Base-by-base conservation (phyloP, 1,284 basidiomycete genomes). In the Pseudozyma thailandica region DNA sequence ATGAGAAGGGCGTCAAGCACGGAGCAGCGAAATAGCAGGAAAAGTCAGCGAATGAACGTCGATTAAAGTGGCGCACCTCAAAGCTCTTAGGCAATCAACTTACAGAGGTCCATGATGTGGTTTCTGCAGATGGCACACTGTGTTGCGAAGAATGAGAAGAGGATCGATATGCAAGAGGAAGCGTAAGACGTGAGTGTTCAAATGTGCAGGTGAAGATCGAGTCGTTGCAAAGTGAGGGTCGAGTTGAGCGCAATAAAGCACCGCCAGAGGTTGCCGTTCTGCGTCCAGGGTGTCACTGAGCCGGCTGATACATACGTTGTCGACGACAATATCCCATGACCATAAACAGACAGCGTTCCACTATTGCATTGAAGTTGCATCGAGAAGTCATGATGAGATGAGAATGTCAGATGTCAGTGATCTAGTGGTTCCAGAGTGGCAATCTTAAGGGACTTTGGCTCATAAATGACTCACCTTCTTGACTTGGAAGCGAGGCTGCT, bases 91-190 rank as follows among this genome's bases (percentile, higher is more conserved):
- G n/a, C n/a, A n/a, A 39, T 39, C 10, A 12, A 76, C 77, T 31
- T 65, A 78, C 80, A 82, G 27, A 82, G 74, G 52, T 82, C 81
- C 81, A 82, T 82, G 70, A 82, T 81, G 49, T 82, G 81, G 48
- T 82, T 82, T 25, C 81, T 69, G 74, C 81, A 82, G 45, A 82
- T 82, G 41, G 81, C 81, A 49, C 81, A 82, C 80, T 82, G 63
- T 18, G 12, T 30, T 27, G 6, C n/a, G 20, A 44, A 21, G 35
- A 23, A 1, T 8, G 46, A 21, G 35, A 23, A 1, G 13, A 37
- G 31, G 9, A 10, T 39, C 39, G 7, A 49, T 43, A 35, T 20
- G 6, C 20, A n/a, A 26, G 18, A n/a, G 31, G 25, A 6, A 16
- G 16, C 6, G 12, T 6, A n/a, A 13, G 56, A n/a, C n/a, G n/a